phyloP scores from a whole-genome alignment of 2,329 filamentous ascomycete genomes.

The Calonectria montana region DNA sequence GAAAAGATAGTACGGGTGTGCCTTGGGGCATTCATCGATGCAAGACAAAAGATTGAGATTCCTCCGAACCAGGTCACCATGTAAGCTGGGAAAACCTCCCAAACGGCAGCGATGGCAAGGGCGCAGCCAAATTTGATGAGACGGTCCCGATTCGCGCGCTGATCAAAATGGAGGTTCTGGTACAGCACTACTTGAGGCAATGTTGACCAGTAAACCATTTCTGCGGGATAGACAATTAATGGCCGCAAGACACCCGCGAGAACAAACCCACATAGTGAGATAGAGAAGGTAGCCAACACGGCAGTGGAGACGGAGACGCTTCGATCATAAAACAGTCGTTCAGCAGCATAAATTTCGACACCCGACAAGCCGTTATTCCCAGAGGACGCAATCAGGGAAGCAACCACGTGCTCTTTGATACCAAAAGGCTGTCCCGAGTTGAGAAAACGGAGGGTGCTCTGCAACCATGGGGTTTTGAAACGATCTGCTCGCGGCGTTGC shows the following conservation, averaged over 20 bases:
- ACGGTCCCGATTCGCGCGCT: slow-evolving; percentile 38
- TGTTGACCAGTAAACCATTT: slow-evolving; percentile 49
- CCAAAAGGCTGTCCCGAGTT: not conserved
- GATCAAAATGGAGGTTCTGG: slow-evolving; percentile 49
- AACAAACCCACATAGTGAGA: not conserved
- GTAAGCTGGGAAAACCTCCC: not conserved
- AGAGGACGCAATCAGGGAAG: not conserved
- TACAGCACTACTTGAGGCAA: slow-evolving; percentile 47
- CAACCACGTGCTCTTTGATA: not conserved
- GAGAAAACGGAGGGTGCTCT: not conserved
- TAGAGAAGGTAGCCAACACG: not conserved
- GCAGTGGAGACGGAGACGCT: not conserved
- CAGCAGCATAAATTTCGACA: not conserved
- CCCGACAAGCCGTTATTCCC: not conserved
- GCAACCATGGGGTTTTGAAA: not conserved
- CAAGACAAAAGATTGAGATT: not conserved
- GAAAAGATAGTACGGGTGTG: not conserved
- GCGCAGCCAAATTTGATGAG: slow-evolving; percentile 44
- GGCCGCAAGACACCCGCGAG: slow-evolving; percentile 11
- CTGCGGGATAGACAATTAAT: slow-evolving; percentile 46
- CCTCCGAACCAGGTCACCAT: not conserved
- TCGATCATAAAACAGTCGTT: not conserved
- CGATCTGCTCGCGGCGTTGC: not conserved
- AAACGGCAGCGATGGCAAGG: not conserved
- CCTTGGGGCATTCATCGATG: not conserved